A percentile compares a stretch with the other conserved stretches of the same genome.
phyloP scores from a whole-genome alignment of 2,329 filamentous ascomycete species.

The Neofusicoccum ribis region DNA sequence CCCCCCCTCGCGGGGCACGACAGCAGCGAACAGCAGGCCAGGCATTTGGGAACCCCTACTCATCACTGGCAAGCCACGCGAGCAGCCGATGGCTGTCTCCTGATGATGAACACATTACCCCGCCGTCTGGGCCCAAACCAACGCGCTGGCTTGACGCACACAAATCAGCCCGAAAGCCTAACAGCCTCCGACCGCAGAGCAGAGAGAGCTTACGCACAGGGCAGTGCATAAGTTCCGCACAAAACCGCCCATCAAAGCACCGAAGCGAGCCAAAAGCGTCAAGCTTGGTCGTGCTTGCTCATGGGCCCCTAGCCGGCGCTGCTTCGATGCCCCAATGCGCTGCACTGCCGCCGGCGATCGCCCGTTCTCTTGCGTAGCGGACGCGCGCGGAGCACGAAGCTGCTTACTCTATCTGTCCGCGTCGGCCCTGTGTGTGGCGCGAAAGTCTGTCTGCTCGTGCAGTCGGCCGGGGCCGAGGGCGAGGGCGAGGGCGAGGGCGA shows the following conservation, averaged over 20 bases:
- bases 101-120: conserved; percentile 20
- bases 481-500: not conserved
- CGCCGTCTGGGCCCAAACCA: not conserved
- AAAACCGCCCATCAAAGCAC: not conserved
- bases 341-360: not conserved
- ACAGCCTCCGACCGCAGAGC: not conserved
- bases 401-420: no score
- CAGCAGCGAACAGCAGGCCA: not conserved
- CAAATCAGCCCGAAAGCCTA: not conserved
- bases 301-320: not conserved
- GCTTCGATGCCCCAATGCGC: not conserved
- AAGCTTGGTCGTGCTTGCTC: not conserved
- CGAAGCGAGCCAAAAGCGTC: not conserved
- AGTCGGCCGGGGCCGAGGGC: not conserved
- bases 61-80: not conserved
- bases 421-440: no score
- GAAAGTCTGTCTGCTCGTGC: no score
- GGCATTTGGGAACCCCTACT: not conserved
- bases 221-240: not conserved
- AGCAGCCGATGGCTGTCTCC: conserved; percentile 8
- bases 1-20: not conserved
- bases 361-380: not conserved
- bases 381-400: not conserved
- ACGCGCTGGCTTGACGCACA: not conserved
- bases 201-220: no score